Evolutionary conservation across 306 rosid species (phyloP).

Genomic region (Crotalaria pallida): DNA sequence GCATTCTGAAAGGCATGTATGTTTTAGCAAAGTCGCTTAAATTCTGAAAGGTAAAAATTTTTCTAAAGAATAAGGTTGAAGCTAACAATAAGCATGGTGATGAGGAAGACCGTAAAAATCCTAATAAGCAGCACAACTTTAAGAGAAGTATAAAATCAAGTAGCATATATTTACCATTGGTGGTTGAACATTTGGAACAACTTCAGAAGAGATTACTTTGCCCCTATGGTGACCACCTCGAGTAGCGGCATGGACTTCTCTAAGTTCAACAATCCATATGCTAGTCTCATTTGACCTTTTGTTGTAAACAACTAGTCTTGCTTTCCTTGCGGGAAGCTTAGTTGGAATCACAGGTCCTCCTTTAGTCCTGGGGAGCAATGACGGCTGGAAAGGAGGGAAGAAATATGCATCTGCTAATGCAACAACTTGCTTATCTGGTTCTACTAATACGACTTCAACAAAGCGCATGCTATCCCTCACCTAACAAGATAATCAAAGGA

Average conservation of each 20-base stretch:
- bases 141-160: not conserved
- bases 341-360: conserved; percentile 68
- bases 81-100: not conserved
- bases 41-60: not conserved
- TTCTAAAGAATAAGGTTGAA: not conserved
- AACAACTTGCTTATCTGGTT: conserved; percentile 58
- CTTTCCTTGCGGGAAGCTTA: conserved; percentile 67
- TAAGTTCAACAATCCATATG: conserved; percentile 58
- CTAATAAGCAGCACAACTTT: not conserved
- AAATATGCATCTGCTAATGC: conserved; percentile 77
- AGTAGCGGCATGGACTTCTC: conserved; percentile 67
- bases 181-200: conserved; percentile 72
- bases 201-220: conserved; percentile 49
- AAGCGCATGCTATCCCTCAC: conserved; percentile 80
- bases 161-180: conserved; percentile 49
- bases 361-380: conserved; percentile 64
- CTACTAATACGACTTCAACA: conserved; percentile 60
- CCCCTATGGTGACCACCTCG: conserved; percentile 82
- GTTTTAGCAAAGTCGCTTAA: not conserved
- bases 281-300: conserved; percentile 65
- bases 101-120: not conserved
- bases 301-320: conserved; percentile 64
- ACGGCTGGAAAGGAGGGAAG: conserved; percentile 80
- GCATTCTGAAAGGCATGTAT: not conserved
- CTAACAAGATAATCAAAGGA: conserved; percentile 23